A percentile compares a stretch with the other conserved stretches of the same genome.
Conservation (phyloP, 2,329 filamentous ascomycete genomes). For the Phialocephala sp. region DNA sequence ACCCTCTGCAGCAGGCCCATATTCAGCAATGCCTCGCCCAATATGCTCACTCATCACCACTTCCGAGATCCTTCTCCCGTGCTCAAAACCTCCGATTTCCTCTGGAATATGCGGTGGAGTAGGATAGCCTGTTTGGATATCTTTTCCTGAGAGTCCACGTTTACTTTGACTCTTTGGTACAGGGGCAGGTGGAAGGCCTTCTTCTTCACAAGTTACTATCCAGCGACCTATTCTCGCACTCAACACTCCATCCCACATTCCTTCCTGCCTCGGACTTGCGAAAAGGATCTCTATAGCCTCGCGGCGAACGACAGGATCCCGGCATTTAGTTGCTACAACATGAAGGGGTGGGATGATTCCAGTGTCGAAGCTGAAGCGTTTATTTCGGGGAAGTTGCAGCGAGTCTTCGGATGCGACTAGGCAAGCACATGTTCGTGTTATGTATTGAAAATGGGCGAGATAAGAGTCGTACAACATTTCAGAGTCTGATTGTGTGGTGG, state of each 20-base stretch:
- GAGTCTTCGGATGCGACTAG: conserved; percentile 25
- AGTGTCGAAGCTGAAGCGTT: conserved; percentile 65
- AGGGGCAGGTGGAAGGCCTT: conserved; percentile 31
- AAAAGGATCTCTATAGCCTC: conserved; percentile 66
- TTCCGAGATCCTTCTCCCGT: conserved; percentile 15
- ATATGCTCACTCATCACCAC: conserved; percentile 7
- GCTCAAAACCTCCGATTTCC: conserved; percentile 17
- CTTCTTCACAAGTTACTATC: conserved; percentile 38
- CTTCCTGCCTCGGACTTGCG: conserved; percentile 65
- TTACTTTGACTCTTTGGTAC: conserved; percentile 1
- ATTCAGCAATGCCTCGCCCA: neutral
- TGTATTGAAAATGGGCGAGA: conserved; percentile 35
- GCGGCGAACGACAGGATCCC: conserved; percentile 60
- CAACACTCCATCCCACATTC: conserved; percentile 64
- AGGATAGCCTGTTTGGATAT: conserved; percentile 15
- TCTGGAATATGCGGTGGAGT: conserved; percentile 20
- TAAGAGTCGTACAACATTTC: conserved; percentile 40
- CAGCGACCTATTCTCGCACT: conserved; percentile 37
- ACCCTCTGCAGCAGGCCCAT: conserved; percentile 9
- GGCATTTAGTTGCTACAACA: conserved; percentile 70
- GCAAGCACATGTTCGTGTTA: conserved; percentile 31
- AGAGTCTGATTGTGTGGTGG: conserved; percentile 27
- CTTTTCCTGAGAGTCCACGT: conserved; percentile 6
- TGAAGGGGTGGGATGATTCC: conserved; percentile 70
- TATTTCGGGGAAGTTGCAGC: conserved; percentile 38